Percentiles rank a stretch among this genome's conserved stretches.
Evolutionary conservation across 352 stramenopile genomes (phyloP).

Genomic region (Thalassiosira pacifica): DNA sequence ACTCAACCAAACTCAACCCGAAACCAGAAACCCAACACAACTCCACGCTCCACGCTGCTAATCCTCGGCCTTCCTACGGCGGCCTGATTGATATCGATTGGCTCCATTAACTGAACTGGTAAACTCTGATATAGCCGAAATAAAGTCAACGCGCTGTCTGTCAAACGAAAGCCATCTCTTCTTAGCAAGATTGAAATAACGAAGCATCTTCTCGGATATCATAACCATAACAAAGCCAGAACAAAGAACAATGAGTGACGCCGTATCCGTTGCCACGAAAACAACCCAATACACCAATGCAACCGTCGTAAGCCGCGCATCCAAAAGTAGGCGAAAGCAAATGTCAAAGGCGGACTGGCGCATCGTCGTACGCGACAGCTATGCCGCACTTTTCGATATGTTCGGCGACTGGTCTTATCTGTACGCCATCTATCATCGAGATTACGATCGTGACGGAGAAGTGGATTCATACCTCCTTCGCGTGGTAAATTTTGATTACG

Average conservation of each 20-base stretch:
- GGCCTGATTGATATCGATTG: too few relatives aligned
- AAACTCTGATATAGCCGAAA: too few relatives aligned
- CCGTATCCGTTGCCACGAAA: conserved; percentile 7
- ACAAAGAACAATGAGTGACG: conserved; percentile 19
- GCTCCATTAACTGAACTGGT: too few relatives aligned
- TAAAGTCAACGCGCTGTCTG: too few relatives aligned
- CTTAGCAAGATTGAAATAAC: too few relatives aligned
- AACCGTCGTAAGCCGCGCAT: background rate
- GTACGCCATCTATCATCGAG: conserved; percentile 31
- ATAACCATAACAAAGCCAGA: too few relatives aligned
- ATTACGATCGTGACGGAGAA: conserved; percentile 44
- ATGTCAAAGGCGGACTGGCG: conserved; percentile 18
- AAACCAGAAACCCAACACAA: too few relatives aligned
- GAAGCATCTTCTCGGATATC: too few relatives aligned
- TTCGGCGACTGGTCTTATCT: conserved; percentile 58
- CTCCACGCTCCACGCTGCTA: too few relatives aligned
- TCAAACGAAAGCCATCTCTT: too few relatives aligned
- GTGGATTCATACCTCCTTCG: conserved; percentile 7
- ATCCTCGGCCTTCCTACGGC: too few relatives aligned
- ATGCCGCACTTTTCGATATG: conserved; percentile 48
- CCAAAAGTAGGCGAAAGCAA: conserved; percentile 8
- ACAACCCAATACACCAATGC: background rate
- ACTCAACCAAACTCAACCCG: too few relatives aligned
- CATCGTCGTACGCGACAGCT: conserved; percentile 39
- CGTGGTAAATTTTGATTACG: conserved; percentile 17